These are phyloP conservation scores for Paspalum notatum DNA, from an alignment of 176 grass and related monocot species.

Conservation along the genomic window DNA sequence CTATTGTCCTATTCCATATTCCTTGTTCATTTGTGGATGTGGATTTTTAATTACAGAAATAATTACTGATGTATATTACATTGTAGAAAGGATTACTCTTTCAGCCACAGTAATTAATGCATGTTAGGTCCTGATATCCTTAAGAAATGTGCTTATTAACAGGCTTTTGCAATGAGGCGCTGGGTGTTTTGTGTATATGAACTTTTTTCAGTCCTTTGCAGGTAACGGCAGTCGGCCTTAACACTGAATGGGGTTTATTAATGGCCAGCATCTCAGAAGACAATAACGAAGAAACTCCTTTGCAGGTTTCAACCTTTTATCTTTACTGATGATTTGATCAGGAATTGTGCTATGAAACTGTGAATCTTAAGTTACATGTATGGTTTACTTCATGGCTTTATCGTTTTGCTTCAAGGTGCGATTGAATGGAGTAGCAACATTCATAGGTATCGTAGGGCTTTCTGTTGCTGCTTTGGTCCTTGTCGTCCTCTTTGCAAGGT, in stretches of 20 bases:
- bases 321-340: constrained; percentile 23
- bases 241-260: constrained; percentile 97
- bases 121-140: neutral
- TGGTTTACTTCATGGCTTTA: constrained; percentile 26
- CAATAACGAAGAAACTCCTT: constrained; percentile 93
- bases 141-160: neutral
- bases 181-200: constrained; percentile 29
- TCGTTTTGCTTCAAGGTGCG: constrained; percentile 71
- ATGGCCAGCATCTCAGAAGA: constrained; percentile 99
- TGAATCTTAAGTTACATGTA: constrained; percentile 14
- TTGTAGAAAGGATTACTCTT: neutral
- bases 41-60: neutral
- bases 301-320: constrained; percentile 65
- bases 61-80: neutral
- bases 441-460: constrained; percentile 88
- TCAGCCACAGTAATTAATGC: constrained; percentile 9
- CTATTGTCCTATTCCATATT: neutral
- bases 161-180: neutral
- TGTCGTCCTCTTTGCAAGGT: constrained; percentile 80
- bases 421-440: constrained; percentile 95
- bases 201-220: constrained; percentile 36
- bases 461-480: constrained; percentile 74
- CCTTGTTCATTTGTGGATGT: neutral
- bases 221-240: constrained; percentile 96
- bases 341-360: constrained; percentile 26